phyloP scores from a whole-genome alignment of 192 early-diverging fungal species.

The Backusella australiensis region DNA sequence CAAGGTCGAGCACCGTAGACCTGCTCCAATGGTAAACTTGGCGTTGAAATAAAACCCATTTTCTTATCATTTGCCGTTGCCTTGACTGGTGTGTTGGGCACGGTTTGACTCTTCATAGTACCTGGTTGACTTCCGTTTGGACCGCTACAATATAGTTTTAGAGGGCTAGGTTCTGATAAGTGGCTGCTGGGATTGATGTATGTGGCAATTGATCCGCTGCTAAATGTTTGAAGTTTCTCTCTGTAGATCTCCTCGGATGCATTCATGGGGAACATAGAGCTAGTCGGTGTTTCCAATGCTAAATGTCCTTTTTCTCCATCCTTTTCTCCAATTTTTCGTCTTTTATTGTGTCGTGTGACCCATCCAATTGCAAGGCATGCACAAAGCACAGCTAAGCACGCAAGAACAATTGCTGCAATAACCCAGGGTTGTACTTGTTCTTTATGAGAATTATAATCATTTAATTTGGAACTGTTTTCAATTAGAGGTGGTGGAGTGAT shows the following conservation, averaged over 20 bases:
- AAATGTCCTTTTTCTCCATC: conserved; percentile 9
- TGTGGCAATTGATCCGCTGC: background rate
- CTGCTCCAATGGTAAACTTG: background rate
- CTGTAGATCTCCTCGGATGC: background rate
- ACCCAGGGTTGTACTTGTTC: conserved; percentile 17
- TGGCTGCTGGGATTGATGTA: background rate
- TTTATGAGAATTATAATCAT: background rate
- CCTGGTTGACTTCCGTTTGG: background rate
- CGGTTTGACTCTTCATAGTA: conserved; percentile 5
- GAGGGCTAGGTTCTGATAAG: background rate
- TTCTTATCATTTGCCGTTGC: background rate
- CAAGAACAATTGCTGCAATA: conserved; percentile 22
- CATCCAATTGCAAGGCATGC: conserved; percentile 22
- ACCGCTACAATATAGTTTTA: background rate
- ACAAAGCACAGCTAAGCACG: conserved; percentile 18
- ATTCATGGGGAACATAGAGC: conserved; percentile 8
- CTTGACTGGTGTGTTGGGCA: background rate
- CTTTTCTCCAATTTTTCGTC: conserved; percentile 4
- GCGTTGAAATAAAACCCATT: background rate
- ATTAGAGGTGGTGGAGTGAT: background rate
- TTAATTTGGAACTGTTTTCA: background rate
- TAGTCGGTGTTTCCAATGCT: background rate
- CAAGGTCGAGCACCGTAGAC: conserved; percentile 2
- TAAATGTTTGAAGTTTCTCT: conserved; percentile 6
- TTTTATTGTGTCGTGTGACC: conserved; percentile 14